Conservation (phyloP, 495 filamentous ascomycete species). For the Neurospora sp. region DNA sequence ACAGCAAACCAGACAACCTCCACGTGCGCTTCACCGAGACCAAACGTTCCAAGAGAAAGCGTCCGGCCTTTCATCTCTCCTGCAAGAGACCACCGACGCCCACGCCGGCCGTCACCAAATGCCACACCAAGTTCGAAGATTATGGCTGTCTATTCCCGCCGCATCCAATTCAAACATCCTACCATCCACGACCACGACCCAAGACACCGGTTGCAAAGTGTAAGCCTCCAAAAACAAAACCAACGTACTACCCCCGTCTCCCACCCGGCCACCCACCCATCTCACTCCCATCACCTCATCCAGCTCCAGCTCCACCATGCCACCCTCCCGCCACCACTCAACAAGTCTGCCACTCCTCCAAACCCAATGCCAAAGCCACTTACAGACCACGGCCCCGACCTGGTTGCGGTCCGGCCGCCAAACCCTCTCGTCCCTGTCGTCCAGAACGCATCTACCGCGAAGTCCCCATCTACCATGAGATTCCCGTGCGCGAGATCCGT, state of each 20-base stretch:
- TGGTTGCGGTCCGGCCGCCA: neutral
- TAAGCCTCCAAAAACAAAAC: neutral
- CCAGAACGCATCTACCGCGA: neutral
- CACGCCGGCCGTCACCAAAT: neutral
- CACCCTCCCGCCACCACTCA: neutral
- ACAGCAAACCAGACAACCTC: neutral
- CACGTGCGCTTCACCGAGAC: neutral
- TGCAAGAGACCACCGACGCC: neutral
- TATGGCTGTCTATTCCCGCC: neutral
- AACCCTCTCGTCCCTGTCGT: neutral
- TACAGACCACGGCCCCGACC: neutral
- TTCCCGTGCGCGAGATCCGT: neutral
- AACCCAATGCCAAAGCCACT: neutral
- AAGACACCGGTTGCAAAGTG: neutral
- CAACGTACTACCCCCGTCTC: neutral
- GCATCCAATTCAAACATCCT: neutral
- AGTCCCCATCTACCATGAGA: neutral
- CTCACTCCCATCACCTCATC: neutral
- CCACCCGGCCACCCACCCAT: neutral
- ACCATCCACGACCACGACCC: neutral
- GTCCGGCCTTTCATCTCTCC: neutral
- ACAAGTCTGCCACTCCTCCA: neutral
- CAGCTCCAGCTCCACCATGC: neutral
- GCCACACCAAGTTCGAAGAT: neutral
- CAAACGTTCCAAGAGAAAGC: neutral